Evolutionary conservation across 345 rosid genomes (phyloP).

Genomic region (Aegle marmelos): DNA sequence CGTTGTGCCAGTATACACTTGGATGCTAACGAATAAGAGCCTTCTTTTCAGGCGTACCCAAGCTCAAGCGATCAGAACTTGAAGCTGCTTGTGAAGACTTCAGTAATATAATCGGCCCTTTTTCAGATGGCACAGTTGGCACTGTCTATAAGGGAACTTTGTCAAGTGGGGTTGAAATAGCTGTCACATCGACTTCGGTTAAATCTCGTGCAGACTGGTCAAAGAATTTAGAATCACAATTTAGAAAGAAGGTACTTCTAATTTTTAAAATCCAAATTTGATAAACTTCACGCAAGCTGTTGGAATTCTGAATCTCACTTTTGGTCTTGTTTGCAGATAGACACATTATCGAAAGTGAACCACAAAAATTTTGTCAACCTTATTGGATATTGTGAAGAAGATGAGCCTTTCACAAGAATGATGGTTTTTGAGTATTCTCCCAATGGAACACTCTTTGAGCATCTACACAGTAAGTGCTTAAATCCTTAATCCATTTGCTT

Average conservation of each 20-base stretch:
- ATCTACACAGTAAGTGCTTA: conserved; percentile 71
- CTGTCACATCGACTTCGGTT: conserved; percentile 54
- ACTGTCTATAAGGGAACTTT: conserved; percentile 84
- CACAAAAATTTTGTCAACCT: conserved; percentile 94
- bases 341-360: conserved; percentile 68
- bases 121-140: conserved; percentile 63
- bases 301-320: conserved; percentile 2
- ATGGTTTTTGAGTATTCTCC: conserved; percentile 95
- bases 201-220: conserved; percentile 67
- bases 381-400: conserved; percentile 80
- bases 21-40: conserved; percentile 2
- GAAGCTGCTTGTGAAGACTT: conserved; percentile 96
- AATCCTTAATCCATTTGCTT: not conserved
- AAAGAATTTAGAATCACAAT: conserved; percentile 57
- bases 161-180: conserved; percentile 88
- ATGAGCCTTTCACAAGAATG: conserved; percentile 82
- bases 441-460: conserved; percentile 93
- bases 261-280: not conserved
- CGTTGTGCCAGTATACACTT: not conserved
- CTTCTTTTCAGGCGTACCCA: conserved; percentile 68
- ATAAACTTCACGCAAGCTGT: not conserved
- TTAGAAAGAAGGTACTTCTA: conserved; percentile 68
- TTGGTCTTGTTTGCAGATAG: conserved; percentile 56
- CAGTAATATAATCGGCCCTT: conserved; percentile 82
- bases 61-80: conserved; percentile 76